phyloP scores from a whole-genome alignment of 352 stramenopile genomes.

The Phytophthora hybrid region DNA sequence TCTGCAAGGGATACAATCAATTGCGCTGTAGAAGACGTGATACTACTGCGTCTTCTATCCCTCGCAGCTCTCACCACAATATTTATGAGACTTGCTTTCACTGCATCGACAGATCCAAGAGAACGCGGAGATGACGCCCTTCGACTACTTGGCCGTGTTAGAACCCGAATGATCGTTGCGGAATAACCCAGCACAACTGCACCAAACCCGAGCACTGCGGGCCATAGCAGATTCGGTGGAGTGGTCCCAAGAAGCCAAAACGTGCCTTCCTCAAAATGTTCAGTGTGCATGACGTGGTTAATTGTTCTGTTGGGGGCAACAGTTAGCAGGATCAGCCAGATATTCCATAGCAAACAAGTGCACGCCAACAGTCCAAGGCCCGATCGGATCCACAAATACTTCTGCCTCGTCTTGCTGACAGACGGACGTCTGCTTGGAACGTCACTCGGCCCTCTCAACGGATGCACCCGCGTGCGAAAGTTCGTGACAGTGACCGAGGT shows the following conservation, averaged over 20 bases:
- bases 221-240: constrained; percentile 1
- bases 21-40: background rate
- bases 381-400: background rate
- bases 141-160: background rate
- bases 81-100: background rate
- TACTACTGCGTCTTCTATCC: background rate
- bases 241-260: constrained; percentile 15
- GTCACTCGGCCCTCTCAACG: background rate
- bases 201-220: constrained; percentile 4
- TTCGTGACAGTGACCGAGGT: background rate
- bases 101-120: background rate
- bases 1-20: background rate
- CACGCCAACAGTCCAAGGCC: background rate
- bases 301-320: background rate
- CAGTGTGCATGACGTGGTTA: constrained; percentile 3
- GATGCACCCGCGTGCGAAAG: background rate
- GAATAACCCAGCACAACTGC: background rate
- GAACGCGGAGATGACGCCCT: background rate
- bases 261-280: constrained; percentile 1
- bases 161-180: background rate
- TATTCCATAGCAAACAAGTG: background rate
- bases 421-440: background rate
- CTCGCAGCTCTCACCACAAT: background rate
- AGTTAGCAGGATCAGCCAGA: background rate
- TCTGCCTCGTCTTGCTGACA: background rate